phyloP scores from a whole-genome alignment of 1,284 basidiomycete genomes.

The Pseudozyma thailandica region DNA sequence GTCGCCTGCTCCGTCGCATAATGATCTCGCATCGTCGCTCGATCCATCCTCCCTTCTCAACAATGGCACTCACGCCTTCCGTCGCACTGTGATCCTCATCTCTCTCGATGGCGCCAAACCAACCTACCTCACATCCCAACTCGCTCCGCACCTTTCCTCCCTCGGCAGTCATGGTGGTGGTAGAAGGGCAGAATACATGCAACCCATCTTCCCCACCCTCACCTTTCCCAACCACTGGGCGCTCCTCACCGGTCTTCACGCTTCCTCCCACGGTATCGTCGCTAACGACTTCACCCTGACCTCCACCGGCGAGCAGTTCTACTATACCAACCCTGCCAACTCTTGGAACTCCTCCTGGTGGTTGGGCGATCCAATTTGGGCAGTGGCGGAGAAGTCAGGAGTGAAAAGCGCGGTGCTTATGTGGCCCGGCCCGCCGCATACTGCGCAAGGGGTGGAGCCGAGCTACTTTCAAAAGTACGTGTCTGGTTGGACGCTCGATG shows the following conservation, averaged over 20 bases:
- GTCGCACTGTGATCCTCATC: conserved; percentile 79
- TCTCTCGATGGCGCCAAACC: conserved; percentile 89
- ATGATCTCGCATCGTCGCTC: conserved; percentile 12
- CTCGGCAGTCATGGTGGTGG: conserved; percentile 5
- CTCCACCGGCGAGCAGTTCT: conserved; percentile 28
- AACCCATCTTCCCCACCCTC: conserved; percentile 85
- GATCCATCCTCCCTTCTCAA: conserved; percentile 10
- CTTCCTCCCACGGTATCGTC: conserved; percentile 78
- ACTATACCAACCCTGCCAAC: conserved; percentile 44
- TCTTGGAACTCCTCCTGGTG: conserved; percentile 53
- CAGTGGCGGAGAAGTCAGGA: conserved; percentile 29
- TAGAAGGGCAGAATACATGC: conserved; percentile 71
- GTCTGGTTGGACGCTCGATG: conserved; percentile 37
- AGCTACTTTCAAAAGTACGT: conserved; percentile 53
- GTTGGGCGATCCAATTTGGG: conserved; percentile 54
- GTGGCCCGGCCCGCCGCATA: conserved; percentile 59
- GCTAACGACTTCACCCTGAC: conserved; percentile 81
- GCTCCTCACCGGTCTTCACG: conserved; percentile 69
- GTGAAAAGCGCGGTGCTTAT: conserved; percentile 42
- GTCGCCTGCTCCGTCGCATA: background rate
- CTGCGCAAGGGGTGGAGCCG: conserved; percentile 9
- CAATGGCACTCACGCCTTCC: conserved; percentile 51
- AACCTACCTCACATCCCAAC: conserved; percentile 81
- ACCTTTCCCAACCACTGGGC: conserved; percentile 76
- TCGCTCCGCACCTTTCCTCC: conserved; percentile 78